These are phyloP conservation scores for Komagataella mondaviorum DNA, from an alignment of 805 yeast species.

Conservation along the genomic window DNA sequence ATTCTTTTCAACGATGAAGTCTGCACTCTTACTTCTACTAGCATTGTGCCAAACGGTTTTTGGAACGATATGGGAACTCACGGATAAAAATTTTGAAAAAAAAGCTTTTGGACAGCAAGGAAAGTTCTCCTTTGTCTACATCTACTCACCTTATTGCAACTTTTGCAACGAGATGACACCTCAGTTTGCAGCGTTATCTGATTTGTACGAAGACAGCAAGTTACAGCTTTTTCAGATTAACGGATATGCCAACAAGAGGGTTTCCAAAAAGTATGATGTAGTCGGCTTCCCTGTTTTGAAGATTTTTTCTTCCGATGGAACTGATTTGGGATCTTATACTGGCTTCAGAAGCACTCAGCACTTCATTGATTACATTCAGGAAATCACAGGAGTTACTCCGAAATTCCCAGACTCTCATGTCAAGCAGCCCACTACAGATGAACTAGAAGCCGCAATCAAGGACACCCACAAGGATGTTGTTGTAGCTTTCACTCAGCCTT, in stretches of 20 bases:
- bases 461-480: slow-evolving; percentile 9
- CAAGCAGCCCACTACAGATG: slow-evolving; percentile 2
- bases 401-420: slow-evolving; percentile 14
- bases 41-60: background rate
- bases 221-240: slow-evolving; percentile 22
- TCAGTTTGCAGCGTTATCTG: slow-evolving; percentile 26
- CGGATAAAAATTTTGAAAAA: background rate
- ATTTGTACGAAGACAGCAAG: slow-evolving; percentile 24
- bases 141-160: slow-evolving; percentile 27
- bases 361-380: slow-evolving; percentile 17
- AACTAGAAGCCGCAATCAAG: slow-evolving; percentile 6
- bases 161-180: slow-evolving; percentile 35
- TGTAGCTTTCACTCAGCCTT: slow-evolving; percentile 22
- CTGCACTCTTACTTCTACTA: background rate
- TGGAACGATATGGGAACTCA: slow-evolving; percentile 1
- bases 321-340: slow-evolving; percentile 22
- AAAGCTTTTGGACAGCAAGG: slow-evolving; percentile 1
- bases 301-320: slow-evolving; percentile 24
- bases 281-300: slow-evolving; percentile 33
- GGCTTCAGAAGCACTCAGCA: slow-evolving; percentile 19
- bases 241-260: slow-evolving; percentile 18
- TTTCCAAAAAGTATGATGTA: slow-evolving; percentile 25
- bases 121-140: slow-evolving; percentile 2
- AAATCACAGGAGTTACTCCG: slow-evolving; percentile 20
- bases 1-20: background rate